phyloP scores from a whole-genome alignment of 176 grass and related monocot species.

The Musa schizocarpa region DNA sequence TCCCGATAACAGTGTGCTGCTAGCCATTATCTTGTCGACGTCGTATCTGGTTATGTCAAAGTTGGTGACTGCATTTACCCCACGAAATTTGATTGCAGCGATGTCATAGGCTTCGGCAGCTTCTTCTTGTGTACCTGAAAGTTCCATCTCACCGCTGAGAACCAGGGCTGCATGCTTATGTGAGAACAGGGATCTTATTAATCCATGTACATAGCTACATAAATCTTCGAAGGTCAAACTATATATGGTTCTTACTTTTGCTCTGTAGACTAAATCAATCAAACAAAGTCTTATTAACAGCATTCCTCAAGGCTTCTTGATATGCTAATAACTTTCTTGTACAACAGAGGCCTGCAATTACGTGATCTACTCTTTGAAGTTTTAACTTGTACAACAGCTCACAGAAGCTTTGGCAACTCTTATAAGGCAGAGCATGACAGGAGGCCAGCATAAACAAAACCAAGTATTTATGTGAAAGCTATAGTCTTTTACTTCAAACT shows the following conservation, averaged over 20 bases:
- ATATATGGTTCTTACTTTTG: neutral
- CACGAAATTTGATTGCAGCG: conserved; percentile 91
- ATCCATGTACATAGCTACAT: neutral
- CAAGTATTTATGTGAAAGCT: neutral
- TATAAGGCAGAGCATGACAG: neutral
- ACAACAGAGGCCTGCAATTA: conserved; percentile 3
- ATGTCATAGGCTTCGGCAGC: conserved; percentile 94
- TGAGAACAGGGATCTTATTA: neutral
- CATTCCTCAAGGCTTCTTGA: neutral
- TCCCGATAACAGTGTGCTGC: neutral
- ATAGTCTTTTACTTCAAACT: neutral
- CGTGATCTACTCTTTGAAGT: too few relatives aligned
- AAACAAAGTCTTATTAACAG: too few relatives aligned
- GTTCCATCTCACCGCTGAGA: neutral
- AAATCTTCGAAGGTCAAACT: neutral
- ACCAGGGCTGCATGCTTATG: too few relatives aligned
- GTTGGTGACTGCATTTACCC: conserved; percentile 85
- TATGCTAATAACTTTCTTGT: conserved; percentile 15
- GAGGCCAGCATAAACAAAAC: neutral
- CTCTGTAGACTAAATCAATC: neutral
- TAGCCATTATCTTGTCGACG: conserved; percentile 23
- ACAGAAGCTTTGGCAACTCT: too few relatives aligned
- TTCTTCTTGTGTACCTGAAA: conserved; percentile 83
- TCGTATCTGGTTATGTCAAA: conserved; percentile 95
- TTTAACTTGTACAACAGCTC: too few relatives aligned